These are phyloP conservation scores for Stylosanthes scabra DNA, from an alignment of 331 rosid species.

Conservation along the genomic window DNA sequence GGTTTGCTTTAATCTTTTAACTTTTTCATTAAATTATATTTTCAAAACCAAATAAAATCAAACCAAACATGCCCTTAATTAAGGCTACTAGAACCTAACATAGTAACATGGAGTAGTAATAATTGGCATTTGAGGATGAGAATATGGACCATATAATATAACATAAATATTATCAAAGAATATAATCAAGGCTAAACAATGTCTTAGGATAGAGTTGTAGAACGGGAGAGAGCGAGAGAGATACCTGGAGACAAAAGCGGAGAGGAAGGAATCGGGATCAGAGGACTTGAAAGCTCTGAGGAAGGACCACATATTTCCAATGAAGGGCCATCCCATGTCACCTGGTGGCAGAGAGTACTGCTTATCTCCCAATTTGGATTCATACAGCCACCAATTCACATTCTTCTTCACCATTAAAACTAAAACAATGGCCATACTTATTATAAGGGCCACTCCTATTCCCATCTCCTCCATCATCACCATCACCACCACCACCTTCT, in stretches of 20 bases:
- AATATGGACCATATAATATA: slow-evolving; percentile 13
- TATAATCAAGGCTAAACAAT: too few relatives aligned
- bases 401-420: slow-evolving; percentile 47
- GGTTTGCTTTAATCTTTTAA: background rate
- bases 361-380: slow-evolving; percentile 59
- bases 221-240: too few relatives aligned
- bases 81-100: too few relatives aligned
- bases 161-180: background rate
- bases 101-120: background rate
- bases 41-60: background rate
- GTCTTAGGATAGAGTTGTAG: too few relatives aligned
- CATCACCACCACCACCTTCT: background rate
- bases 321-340: slow-evolving; percentile 87
- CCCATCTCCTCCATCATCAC: slow-evolving; percentile 10
- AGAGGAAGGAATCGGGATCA: slow-evolving; percentile 82
- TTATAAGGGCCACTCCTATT: slow-evolving; percentile 32
- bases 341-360: slow-evolving; percentile 83
- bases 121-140: background rate
- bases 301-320: slow-evolving; percentile 96
- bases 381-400: slow-evolving; percentile 72
- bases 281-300: slow-evolving; percentile 82
- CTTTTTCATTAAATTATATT: background rate
- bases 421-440: slow-evolving; percentile 28
- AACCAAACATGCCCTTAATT: too few relatives aligned
- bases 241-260: slow-evolving; percentile 70